These are phyloP conservation scores for Juglanconis oblonga DNA, from an alignment of 2,329 filamentous ascomycete species.

Conservation along the genomic window DNA sequence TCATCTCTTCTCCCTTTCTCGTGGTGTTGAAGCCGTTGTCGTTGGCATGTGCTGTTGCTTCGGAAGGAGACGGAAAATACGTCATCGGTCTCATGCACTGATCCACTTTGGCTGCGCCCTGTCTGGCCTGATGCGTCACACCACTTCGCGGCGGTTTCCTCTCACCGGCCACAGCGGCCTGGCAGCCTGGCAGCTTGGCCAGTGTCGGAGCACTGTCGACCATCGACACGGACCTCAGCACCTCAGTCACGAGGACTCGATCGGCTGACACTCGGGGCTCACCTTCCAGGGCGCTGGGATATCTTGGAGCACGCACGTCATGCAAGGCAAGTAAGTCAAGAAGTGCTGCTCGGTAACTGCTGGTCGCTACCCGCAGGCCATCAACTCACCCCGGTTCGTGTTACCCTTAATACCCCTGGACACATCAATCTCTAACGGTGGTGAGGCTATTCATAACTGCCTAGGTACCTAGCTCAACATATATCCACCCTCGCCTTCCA, in stretches of 20 bases:
- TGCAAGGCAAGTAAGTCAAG: too few species aligned
- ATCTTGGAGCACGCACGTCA: not conserved
- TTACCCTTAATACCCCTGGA: too few species aligned
- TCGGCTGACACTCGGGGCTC: not conserved
- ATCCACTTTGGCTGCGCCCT: constrained; percentile 12
- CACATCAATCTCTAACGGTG: too few species aligned
- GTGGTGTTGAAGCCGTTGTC: not conserved
- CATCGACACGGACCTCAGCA: not conserved
- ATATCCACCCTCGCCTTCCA: too few species aligned
- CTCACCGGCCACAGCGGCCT: too few species aligned
- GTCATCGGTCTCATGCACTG: constrained; percentile 10
- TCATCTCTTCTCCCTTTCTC: not conserved
- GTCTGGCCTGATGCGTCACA: constrained; percentile 18
- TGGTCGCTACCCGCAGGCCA: too few species aligned
- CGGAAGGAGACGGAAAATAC: constrained; percentile 7
- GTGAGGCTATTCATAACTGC: too few species aligned
- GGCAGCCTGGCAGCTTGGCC: not conserved
- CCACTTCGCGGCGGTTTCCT: not conserved
- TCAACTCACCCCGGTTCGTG: too few species aligned
- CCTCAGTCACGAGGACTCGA: not conserved
- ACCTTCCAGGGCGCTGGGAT: not conserved
- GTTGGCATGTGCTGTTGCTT: not conserved
- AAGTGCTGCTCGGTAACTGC: too few species aligned
- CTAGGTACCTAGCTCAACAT: too few species aligned
- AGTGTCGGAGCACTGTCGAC: not conserved